Conservation (phyloP, 2,329 filamentous ascomycete species). For the Neodidymelliopsis sp. region DNA sequence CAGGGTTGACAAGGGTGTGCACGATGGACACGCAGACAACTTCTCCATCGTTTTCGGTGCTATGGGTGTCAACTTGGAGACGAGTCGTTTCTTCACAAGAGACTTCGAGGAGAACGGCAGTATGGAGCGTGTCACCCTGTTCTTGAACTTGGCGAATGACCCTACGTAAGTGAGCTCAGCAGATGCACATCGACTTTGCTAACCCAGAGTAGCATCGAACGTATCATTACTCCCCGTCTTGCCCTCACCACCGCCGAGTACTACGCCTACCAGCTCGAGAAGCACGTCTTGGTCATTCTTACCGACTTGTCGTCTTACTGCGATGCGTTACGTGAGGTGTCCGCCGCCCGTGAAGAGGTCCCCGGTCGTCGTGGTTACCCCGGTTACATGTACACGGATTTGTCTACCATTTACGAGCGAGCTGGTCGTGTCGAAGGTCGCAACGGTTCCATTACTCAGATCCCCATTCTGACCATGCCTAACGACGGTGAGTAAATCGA, state of each 20-base stretch:
- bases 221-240: conserved; percentile 98
- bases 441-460: conserved; percentile 98
- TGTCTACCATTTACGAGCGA: conserved; percentile 99
- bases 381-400: conserved; percentile 99
- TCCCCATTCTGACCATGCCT: conserved; percentile 98
- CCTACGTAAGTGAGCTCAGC: conserved; percentile 76
- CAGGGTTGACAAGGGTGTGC: conserved; percentile 94
- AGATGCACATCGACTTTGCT: conserved; percentile 15
- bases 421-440: conserved; percentile 96
- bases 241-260: conserved; percentile 98
- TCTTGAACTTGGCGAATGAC: conserved; percentile 99
- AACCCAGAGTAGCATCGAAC: conserved; percentile 76
- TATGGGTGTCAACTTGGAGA: conserved; percentile 99
- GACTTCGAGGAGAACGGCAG: conserved; percentile 99
- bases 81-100: conserved; percentile 95
- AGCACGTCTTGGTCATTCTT: conserved; percentile 98
- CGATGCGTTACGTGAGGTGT: conserved; percentile 98
- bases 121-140: conserved; percentile 95
- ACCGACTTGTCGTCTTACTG: conserved; percentile 98
- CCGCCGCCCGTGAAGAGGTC: conserved; percentile 96
- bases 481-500: conserved; percentile 74
- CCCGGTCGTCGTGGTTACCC: conserved; percentile 99
- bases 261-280: conserved; percentile 99
- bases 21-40: conserved; percentile 98
- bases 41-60: conserved; percentile 99